Evolutionary conservation across 179 eudicot genomes (phyloP), one percentile per base, ranked within the genome.

Genomic region (Actinidia arguta): DNA sequence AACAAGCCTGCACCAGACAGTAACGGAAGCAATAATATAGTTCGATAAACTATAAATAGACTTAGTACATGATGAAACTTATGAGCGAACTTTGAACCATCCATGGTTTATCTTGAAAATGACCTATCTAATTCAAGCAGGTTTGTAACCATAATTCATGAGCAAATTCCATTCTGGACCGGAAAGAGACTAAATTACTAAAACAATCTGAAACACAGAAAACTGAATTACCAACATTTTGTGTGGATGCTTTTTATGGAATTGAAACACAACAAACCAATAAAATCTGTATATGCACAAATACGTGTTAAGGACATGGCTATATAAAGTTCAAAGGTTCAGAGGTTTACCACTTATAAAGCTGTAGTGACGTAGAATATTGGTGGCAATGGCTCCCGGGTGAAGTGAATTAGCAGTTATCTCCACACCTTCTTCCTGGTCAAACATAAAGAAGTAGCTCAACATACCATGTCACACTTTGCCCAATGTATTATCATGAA

Each of bases 351-450:
- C 95, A 58, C 80, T 87, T 79, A 90, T 74, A 72, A 89, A 10
- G 61, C 82, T 81, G 78, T 83, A 72, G 84, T 88, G 83, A 47
- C 94, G 92, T 73, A 86, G 89, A 31, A 92, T 83, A 75, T 89
- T 87, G 51, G 93, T 93, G 68, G 84, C 84, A 80, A 93, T 90
- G 56, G 82, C 79, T 84, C 97, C 97, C 3, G 95, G 95, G 83
- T 89, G 92, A 80, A 90, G 89, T 73, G 97, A 90, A 73, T 93
- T 93, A 14, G 92, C 92, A 66, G 92, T 93, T 82, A 93, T 83
- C 6, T 88, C 74, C 44, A 79, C 87, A 10, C 91, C 89, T 4
- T 92, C 97, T 83, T 92, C 89, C 97, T 93, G 82, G 81, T 80
- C 54, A 55, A 58, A 85, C 84, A 46, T 66, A 76, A 17, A 77